These are phyloP conservation scores for Amborella trichopoda DNA, from an alignment of 164 flowering plant genomes.

Conservation along the genomic window DNA sequence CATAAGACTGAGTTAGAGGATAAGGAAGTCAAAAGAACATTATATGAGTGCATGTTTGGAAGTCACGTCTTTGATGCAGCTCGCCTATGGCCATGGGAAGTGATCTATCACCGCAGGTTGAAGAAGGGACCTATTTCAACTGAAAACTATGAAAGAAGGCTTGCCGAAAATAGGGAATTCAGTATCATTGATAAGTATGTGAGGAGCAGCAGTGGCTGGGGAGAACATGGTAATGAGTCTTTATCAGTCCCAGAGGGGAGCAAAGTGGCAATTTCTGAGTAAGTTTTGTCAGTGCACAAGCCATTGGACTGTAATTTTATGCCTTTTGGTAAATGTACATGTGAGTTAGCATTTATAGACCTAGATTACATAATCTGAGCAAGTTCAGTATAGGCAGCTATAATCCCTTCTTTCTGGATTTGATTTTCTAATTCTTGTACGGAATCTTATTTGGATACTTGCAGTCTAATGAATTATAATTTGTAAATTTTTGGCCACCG, in stretches of 20 bases:
- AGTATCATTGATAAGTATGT: conserved; percentile 41
- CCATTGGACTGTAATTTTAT: no score
- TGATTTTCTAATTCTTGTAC: no score
- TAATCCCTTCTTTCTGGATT: no score
- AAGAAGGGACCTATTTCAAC: conserved; percentile 39
- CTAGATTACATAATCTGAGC: no score
- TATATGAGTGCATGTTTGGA: conserved; percentile 9
- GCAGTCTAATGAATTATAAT: no score
- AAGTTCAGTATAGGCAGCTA: no score
- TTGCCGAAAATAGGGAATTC: conserved; percentile 41
- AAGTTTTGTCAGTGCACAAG: no score
- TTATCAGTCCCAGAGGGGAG: conserved; percentile 8
- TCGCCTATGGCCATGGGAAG: conserved; percentile 53
- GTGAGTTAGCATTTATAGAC: no score
- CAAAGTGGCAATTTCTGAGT: no score
- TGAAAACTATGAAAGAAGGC: conserved; percentile 40
- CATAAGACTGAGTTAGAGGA: conserved; percentile 4
- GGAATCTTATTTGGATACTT: no score
- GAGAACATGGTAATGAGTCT: conserved; percentile 15
- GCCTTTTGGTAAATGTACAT: no score
- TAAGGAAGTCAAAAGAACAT: conserved; percentile 4
- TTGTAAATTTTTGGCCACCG: no score
- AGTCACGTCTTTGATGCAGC: conserved; percentile 39
- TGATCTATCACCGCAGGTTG: conserved; percentile 36
- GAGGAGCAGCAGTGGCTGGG: conserved; percentile 60